These are phyloP conservation scores for Saturnispora sekii DNA, from an alignment of 805 yeast genomes.

Conservation along the genomic window DNA sequence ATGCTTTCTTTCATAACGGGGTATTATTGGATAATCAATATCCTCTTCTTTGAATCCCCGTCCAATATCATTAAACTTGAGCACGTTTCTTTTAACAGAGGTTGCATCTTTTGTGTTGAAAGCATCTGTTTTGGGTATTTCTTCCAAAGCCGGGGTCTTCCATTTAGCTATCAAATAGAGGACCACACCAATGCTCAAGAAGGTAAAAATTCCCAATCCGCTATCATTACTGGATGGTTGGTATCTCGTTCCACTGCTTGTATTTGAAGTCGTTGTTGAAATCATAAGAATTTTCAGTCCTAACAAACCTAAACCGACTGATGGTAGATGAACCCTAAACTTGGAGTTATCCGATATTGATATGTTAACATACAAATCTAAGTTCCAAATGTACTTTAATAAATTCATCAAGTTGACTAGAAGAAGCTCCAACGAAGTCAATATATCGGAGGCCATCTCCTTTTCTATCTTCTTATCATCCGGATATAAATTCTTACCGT, in stretches of 20 bases:
- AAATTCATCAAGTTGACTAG: constrained; percentile 7
- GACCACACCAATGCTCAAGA: too few relatives aligned
- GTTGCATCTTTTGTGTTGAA: constrained; percentile 7
- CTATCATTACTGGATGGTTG: background rate
- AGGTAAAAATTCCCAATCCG: background rate
- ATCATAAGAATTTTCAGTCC: constrained; percentile 10
- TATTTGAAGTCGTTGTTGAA: background rate
- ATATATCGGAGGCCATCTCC: constrained; percentile 10
- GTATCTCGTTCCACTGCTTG: background rate
- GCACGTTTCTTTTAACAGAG: background rate
- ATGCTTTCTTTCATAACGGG: background rate
- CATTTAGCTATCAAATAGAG: too few relatives aligned
- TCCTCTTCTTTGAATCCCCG: background rate
- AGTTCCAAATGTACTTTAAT: constrained; percentile 17
- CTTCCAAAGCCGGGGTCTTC: too few relatives aligned
- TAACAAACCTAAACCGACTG: constrained; percentile 11
- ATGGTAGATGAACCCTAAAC: constrained; percentile 22
- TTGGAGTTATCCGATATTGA: constrained; percentile 16
- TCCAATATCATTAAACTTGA: constrained; percentile 1
- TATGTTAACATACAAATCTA: constrained; percentile 23
- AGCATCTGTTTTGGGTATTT: background rate
- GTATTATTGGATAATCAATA: constrained; percentile 1
- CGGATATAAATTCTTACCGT: constrained; percentile 14
- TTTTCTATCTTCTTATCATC: background rate
- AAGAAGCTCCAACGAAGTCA: constrained; percentile 9